Evolutionary conservation across 2,329 filamentous ascomycete species (phyloP).

Genomic region (Curvularia hawaiiensis): DNA sequence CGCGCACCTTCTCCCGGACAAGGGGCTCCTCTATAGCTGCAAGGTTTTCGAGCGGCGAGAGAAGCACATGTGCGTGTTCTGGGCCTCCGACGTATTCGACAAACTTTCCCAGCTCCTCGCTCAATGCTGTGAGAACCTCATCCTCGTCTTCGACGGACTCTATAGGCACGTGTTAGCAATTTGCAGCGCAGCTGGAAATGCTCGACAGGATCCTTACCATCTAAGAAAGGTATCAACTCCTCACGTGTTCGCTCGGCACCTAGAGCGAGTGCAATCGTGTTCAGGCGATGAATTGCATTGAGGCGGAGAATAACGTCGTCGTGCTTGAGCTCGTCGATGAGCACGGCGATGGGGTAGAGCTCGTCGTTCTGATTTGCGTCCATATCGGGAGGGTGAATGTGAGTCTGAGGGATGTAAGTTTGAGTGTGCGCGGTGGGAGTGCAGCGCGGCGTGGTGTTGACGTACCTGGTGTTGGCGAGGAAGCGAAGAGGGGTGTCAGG

Average conservation of each 20-base stretch:
- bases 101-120: slow-evolving; percentile 94
- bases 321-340: slow-evolving; percentile 99
- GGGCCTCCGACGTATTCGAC: slow-evolving; percentile 97
- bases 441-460: slow-evolving; percentile 40
- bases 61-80: slow-evolving; percentile 91
- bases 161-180: slow-evolving; percentile 53
- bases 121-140: slow-evolving; percentile 94
- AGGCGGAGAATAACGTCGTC: slow-evolving; percentile 97
- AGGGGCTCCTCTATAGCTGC: slow-evolving; percentile 98
- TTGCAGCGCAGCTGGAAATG: not conserved
- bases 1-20: slow-evolving; percentile 88
- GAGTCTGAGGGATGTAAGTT: slow-evolving; percentile 33
- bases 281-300: slow-evolving; percentile 97
- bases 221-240: slow-evolving; percentile 97
- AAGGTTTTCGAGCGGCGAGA: slow-evolving; percentile 96
- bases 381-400: slow-evolving; percentile 60
- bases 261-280: slow-evolving; percentile 95
- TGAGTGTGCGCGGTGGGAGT: slow-evolving; percentile 29
- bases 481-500: slow-evolving; percentile 34
- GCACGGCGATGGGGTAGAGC: slow-evolving; percentile 98
- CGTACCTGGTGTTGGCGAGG: slow-evolving; percentile 43
- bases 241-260: slow-evolving; percentile 96
- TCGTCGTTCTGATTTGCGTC: slow-evolving; percentile 95
- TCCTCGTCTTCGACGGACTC: slow-evolving; percentile 99
- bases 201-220: slow-evolving; percentile 69